Base-by-base conservation (phyloP, 768 basidiomycete species). In the Trametes sanguinea region DNA sequence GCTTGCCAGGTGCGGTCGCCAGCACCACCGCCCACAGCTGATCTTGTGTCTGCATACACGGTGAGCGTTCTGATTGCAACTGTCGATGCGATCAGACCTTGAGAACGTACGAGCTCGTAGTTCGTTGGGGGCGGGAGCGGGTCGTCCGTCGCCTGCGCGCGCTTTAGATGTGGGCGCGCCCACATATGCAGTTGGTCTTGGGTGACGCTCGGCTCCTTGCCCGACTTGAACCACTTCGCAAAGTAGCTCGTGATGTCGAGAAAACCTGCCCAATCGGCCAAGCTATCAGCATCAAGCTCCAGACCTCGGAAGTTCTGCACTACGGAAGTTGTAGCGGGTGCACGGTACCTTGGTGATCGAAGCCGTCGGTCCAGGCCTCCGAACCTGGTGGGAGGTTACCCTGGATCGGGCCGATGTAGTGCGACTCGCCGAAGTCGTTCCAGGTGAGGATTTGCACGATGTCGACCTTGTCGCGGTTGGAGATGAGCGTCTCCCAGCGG, bases 401-500 rank as follows among this genome's bases (percentile, higher is more conserved):
- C 51, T 76, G 82, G 51, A 83, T 76, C 6, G 88, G 85, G 14
- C 88, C 86, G 66, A 83, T 77, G 74, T 92, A 90, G 68, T 86
- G 83, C 2, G 87, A 88, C 75, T 90, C 88, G 66, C 88, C 88
- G 65, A 82, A 90, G 71, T 90, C 85, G 73, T 90, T 90, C 88
- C 87, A 90, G n/a, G 84, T 85, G 52, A 87, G 78, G 64, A 88
- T 76, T 69, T 89, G 83, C 29, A 80, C 81, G 58, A 86, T 65
- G 61, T 76, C 75, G 67, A 80, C 73, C 51, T 71, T 64, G 66
- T 79, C 72, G 29, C 85, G 78, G 74, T 85, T 80, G 17, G 72
- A 68, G 58, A 88, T 80, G 35, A 89, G 70, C 52, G 82, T 77
- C 66, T 89, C 85, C 88, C 87, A 89, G 65, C 88, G 83, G 13